phyloP scores from a whole-genome alignment of 148 eudicot species.

The Rhododendron griersonianum region DNA sequence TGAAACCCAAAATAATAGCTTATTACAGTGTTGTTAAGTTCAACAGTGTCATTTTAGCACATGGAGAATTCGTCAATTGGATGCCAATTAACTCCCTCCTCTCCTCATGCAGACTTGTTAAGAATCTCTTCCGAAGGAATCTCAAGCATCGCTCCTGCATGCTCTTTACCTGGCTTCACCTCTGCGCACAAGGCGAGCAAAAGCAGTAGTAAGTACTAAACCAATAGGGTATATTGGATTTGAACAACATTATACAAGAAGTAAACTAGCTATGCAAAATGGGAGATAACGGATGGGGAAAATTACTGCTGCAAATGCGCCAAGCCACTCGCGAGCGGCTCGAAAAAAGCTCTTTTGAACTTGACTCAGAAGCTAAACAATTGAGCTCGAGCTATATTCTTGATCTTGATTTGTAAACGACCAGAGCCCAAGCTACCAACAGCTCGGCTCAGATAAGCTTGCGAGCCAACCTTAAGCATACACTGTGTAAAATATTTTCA shows the following conservation, averaged over 20 bases:
- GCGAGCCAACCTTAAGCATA: not conserved
- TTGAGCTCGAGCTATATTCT: not conserved
- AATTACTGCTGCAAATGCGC: not conserved
- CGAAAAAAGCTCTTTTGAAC: not conserved
- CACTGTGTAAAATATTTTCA: not conserved
- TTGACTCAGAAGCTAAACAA: not conserved
- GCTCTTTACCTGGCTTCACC: slow-evolving; percentile 61
- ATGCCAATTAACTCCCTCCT: not conserved
- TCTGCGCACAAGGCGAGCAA: slow-evolving; percentile 32
- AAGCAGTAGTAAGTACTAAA: not conserved
- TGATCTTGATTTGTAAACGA: not conserved
- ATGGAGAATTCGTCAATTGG: not conserved
- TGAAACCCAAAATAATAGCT: not conserved
- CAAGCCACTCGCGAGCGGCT: not conserved
- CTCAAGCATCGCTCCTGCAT: slow-evolving; percentile 76
- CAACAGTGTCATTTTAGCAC: not conserved
- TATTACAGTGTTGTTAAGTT: not conserved
- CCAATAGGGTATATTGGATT: not conserved
- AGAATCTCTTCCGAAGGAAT: slow-evolving; percentile 67
- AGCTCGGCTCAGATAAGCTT: not conserved
- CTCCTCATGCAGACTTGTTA: slow-evolving; percentile 31
- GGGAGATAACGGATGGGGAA: not conserved
- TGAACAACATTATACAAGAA: not conserved
- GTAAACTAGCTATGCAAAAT: not conserved
- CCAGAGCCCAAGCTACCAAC: not conserved